Evolutionary conservation across 1,284 basidiomycete species (phyloP).

Genomic region (Pseudozyma thailandica): DNA sequence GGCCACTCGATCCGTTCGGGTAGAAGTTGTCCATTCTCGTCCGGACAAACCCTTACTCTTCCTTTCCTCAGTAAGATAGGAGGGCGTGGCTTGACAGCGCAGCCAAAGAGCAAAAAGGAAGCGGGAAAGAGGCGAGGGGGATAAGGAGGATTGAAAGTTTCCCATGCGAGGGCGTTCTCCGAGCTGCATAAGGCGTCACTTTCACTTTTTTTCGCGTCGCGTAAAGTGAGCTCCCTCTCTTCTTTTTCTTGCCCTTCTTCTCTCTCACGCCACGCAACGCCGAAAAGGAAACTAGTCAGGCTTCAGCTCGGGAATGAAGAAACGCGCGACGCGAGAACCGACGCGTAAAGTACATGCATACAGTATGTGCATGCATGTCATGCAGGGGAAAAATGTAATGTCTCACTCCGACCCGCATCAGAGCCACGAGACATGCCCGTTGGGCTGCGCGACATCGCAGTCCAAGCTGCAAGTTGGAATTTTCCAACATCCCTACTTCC

Average conservation of each 20-base stretch:
- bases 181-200: slow-evolving; percentile 14
- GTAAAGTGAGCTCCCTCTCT: slow-evolving; percentile 6
- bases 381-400: slow-evolving; percentile 20
- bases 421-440: slow-evolving; percentile 3
- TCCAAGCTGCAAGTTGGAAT: slow-evolving; percentile 28
- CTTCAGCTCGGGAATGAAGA: neutral
- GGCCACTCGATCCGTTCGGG: no score
- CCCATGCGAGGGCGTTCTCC: slow-evolving; percentile 37
- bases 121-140: neutral
- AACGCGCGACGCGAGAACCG: slow-evolving; percentile 1
- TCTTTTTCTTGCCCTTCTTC: neutral
- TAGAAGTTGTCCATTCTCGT: no score
- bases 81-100: no score
- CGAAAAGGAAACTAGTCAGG: neutral
- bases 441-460: slow-evolving; percentile 13
- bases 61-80: no score
- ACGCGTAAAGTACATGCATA: slow-evolving; percentile 23
- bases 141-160: slow-evolving; percentile 8
- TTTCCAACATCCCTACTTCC: slow-evolving; percentile 9
- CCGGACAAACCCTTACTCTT: no score
- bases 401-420: slow-evolving; percentile 26
- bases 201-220: slow-evolving; percentile 11
- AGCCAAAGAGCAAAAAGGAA: no score
- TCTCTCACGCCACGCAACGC: neutral
- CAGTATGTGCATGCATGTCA: slow-evolving; percentile 1